phyloP scores from a whole-genome alignment of 2,329 filamentous ascomycete species.

The Fusarium pseudoanthophilum region DNA sequence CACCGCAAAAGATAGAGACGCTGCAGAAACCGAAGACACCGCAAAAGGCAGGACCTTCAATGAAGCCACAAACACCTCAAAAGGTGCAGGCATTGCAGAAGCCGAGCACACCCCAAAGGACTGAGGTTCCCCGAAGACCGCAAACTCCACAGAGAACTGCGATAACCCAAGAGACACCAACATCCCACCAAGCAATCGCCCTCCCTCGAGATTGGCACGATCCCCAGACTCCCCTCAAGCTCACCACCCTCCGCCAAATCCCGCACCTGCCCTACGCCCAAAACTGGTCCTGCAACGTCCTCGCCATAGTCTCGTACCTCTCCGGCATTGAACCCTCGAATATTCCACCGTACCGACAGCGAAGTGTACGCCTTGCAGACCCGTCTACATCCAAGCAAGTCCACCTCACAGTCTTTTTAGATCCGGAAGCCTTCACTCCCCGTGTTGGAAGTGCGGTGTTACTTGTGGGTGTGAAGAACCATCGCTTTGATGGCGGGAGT shows the following conservation, averaged over 20 bases:
- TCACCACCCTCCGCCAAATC: conserved; percentile 62
- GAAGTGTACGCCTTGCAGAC: conserved; percentile 63
- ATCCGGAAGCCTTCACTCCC: conserved; percentile 61
- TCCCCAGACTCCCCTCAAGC: conserved; percentile 58
- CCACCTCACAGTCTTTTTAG: conserved; percentile 64
- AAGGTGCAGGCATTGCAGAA: background rate
- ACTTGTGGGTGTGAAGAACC: conserved; percentile 67
- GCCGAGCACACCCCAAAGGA: background rate
- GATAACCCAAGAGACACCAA: conserved; percentile 5
- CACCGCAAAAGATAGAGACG: background rate
- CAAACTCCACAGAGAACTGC: conserved; percentile 13
- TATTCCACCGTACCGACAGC: conserved; percentile 61
- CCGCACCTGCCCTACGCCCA: conserved; percentile 65
- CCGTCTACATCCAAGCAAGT: conserved; percentile 64
- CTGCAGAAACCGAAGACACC: background rate
- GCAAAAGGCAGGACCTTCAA: background rate
- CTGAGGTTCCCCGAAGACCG: background rate
- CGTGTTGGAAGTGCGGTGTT: conserved; percentile 61
- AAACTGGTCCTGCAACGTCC: conserved; percentile 67
- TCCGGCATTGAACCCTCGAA: conserved; percentile 60
- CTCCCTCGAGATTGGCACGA: conserved; percentile 56
- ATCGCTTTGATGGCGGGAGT: conserved; percentile 61
- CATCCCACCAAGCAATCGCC: conserved; percentile 46
- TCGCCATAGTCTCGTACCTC: conserved; percentile 61
- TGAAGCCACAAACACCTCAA: background rate